These are phyloP conservation scores for Xylaria sp. DNA, from an alignment of 2,329 filamentous ascomycete genomes.

Conservation along the genomic window DNA sequence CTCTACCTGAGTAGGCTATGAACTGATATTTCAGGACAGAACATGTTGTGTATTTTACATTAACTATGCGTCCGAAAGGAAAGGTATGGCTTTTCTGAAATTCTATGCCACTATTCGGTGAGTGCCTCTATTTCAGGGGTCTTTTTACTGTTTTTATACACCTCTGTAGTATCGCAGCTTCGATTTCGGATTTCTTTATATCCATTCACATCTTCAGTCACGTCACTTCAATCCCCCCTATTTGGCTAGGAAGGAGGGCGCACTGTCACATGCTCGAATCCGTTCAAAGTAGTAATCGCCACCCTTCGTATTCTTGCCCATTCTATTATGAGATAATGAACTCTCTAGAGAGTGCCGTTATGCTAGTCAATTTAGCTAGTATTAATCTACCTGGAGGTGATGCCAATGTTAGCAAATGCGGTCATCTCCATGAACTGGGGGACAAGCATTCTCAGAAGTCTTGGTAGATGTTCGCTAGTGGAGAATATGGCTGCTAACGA, in stretches of 20 bases:
- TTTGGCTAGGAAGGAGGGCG: background rate
- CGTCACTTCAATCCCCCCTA: too few species aligned
- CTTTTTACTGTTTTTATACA: background rate
- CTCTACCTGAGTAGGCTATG: background rate
- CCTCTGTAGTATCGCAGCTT: background rate
- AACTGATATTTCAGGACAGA: background rate
- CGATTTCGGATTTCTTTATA: background rate
- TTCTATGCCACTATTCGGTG: background rate
- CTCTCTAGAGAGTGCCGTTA: too few species aligned
- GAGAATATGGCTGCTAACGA: background rate
- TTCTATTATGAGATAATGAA: background rate
- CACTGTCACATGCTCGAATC: background rate
- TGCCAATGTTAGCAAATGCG: background rate
- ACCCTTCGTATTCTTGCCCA: too few species aligned
- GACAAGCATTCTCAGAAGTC: background rate
- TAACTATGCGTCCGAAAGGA: background rate
- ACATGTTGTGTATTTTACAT: background rate
- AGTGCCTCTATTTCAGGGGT: too few species aligned
- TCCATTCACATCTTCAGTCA: background rate
- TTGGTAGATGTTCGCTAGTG: background rate
- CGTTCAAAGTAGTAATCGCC: background rate
- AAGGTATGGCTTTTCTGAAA: background rate
- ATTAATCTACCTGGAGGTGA: background rate
- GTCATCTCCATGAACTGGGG: background rate
- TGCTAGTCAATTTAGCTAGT: background rate